phyloP scores from a whole-genome alignment of 495 filamentous ascomycete species.

The Tuber borchii region DNA sequence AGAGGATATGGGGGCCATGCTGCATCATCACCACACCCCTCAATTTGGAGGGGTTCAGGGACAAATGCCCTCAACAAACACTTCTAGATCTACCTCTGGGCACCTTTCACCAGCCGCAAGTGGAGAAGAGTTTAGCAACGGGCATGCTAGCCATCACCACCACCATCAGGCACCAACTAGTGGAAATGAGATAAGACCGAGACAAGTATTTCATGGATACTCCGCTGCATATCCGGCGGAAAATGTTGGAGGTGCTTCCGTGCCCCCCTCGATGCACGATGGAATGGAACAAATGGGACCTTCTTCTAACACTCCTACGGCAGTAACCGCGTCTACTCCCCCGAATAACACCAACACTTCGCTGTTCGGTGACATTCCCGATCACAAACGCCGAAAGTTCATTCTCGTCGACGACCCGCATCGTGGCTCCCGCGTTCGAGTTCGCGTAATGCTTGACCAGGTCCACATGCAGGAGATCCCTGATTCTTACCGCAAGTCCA shows the following conservation, averaged over 20 bases:
- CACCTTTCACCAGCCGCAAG: slow-evolving; percentile 41
- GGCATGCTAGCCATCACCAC: slow-evolving; percentile 45
- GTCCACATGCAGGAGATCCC: slow-evolving; percentile 91
- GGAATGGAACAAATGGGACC: slow-evolving; percentile 53
- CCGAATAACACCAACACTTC: slow-evolving; percentile 48
- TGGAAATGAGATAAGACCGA: slow-evolving; percentile 59
- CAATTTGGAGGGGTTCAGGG: slow-evolving; percentile 35
- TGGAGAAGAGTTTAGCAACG: slow-evolving; percentile 41
- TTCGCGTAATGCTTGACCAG: slow-evolving; percentile 77
- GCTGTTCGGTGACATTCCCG: slow-evolving; percentile 79
- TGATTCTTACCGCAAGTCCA: slow-evolving; percentile 80
- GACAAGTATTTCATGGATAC: slow-evolving; percentile 73
- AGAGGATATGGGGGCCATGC: slow-evolving; percentile 94
- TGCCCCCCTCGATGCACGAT: slow-evolving; percentile 66
- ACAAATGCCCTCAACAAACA: slow-evolving; percentile 37
- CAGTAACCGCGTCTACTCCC: slow-evolving; percentile 43
- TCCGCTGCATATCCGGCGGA: slow-evolving; percentile 56
- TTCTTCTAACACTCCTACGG: slow-evolving; percentile 37
- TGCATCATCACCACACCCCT: slow-evolving; percentile 64
- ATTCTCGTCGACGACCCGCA: slow-evolving; percentile 87
- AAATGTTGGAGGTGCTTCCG: slow-evolving; percentile 54
- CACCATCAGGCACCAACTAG: slow-evolving; percentile 45
- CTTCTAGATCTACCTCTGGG: slow-evolving; percentile 40
- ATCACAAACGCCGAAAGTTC: slow-evolving; percentile 86
- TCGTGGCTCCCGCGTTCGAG: slow-evolving; percentile 68